Conservation (phyloP, 2,329 filamentous ascomycete genomes). For the Ophiocordyceps australis region DNA sequence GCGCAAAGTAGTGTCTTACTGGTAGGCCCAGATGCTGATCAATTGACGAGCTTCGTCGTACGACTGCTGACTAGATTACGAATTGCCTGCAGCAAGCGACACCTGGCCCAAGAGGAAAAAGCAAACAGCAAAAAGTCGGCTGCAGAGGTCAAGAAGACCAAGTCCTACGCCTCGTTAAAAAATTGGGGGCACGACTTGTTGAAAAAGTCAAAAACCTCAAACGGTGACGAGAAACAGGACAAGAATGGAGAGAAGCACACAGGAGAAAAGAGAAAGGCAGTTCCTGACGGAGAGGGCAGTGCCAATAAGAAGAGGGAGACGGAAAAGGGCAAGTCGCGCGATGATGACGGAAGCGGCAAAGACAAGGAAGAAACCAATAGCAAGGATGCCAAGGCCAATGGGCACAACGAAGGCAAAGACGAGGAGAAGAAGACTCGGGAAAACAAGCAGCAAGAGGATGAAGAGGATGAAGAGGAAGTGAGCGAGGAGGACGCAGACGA, state of each 20-base stretch:
- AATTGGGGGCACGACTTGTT: constrained; percentile 41
- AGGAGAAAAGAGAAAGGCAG: constrained; percentile 11
- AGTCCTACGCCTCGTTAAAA: constrained; percentile 40
- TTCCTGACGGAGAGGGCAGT: constrained; percentile 6
- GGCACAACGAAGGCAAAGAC: neutral
- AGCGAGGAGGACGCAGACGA: neutral
- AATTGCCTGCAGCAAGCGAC: constrained; percentile 39
- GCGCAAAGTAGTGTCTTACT: constrained; percentile 45
- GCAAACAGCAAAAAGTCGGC: constrained; percentile 32
- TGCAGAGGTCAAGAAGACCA: constrained; percentile 25
- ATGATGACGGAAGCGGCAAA: constrained; percentile 2
- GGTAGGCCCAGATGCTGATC: constrained; percentile 19
- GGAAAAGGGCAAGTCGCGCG: constrained; percentile 1
- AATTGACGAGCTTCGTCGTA: too few species aligned
- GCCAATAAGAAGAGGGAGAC: constrained; percentile 15
- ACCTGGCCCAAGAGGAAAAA: constrained; percentile 44
- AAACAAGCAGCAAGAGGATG: neutral
- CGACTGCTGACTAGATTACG: too few species aligned
- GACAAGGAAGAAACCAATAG: constrained; percentile 4
- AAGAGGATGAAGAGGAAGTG: neutral
- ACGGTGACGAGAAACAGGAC: constrained; percentile 2
- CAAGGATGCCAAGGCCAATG: constrained; percentile 1
- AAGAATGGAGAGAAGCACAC: constrained; percentile 4
- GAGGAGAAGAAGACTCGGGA: neutral
- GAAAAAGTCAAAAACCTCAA: constrained; percentile 14